Evolutionary conservation across 1,139 yeast genomes (phyloP).

Genomic region (Blastobotrys buckinghamii): DNA sequence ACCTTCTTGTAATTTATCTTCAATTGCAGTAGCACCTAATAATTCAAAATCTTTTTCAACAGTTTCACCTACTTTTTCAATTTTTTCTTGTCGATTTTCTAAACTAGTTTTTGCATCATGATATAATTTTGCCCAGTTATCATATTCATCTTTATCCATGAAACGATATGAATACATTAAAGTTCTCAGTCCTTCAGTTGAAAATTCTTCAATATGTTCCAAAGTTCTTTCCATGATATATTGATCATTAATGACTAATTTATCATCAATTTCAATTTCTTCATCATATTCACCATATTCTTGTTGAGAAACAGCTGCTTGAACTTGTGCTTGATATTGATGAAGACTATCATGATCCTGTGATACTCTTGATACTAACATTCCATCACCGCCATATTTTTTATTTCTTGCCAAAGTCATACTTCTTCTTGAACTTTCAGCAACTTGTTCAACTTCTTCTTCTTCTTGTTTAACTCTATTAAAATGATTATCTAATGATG

Average conservation of each 20-base stretch:
- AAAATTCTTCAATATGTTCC: slow-evolving; percentile 87
- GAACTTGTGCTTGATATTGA: slow-evolving; percentile 8
- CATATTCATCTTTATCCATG: slow-evolving; percentile 55
- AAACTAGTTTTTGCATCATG: slow-evolving; percentile 74
- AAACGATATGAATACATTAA: slow-evolving; percentile 75
- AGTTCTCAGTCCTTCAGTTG: slow-evolving; percentile 91
- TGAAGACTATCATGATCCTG: slow-evolving; percentile 5
- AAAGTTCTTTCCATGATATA: slow-evolving; percentile 76
- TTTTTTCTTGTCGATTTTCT: slow-evolving; percentile 54
- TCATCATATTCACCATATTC: slow-evolving; percentile 31
- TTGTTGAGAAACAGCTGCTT: slow-evolving; percentile 6
- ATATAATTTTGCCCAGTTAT: slow-evolving; percentile 60
- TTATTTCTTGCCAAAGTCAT: slow-evolving; percentile 49
- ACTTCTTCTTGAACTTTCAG: slow-evolving; percentile 55
- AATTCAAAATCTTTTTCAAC: slow-evolving; percentile 64
- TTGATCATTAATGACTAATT: slow-evolving; percentile 64
- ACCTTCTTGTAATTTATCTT: slow-evolving; percentile 93
- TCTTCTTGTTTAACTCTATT: slow-evolving; percentile 40
- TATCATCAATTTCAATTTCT: slow-evolving; percentile 47
- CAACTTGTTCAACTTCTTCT: slow-evolving; percentile 59
- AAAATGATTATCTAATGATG: slow-evolving; percentile 51
- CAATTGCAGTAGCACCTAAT: slow-evolving; percentile 94
- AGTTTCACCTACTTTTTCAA: slow-evolving; percentile 66
- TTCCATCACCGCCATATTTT: slow-evolving; percentile 48
- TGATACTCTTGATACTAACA: slow-evolving; percentile 27